Percentiles rank a stretch among this genome's conserved stretches.
Evolutionary conservation across 352 stramenopile genomes (phyloP).

Genomic region (Phytophthora pseudosyringae): DNA sequence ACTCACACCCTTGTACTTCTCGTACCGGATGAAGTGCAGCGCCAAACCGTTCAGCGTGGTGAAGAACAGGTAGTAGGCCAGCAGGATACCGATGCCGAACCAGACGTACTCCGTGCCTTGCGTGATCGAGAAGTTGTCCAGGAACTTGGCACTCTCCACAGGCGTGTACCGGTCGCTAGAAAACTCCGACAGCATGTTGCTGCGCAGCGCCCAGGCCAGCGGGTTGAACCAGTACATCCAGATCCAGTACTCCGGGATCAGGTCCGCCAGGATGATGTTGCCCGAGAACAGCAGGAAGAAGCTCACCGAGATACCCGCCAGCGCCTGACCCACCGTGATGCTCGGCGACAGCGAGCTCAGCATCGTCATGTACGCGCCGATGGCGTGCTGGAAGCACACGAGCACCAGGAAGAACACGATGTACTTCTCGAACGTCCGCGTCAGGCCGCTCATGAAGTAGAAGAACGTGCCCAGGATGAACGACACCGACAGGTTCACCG

Average conservation of each 20-base stretch:
- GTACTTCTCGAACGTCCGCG: constrained; percentile 62
- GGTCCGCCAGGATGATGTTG: constrained; percentile 74
- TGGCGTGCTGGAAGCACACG: constrained; percentile 76
- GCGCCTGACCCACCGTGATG: too few species aligned
- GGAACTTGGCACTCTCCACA: constrained; percentile 13
- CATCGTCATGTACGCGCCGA: constrained; percentile 67
- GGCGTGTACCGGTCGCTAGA: constrained; percentile 43
- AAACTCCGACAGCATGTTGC: constrained; percentile 70
- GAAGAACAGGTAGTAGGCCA: constrained; percentile 54
- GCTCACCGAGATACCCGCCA: constrained; percentile 56
- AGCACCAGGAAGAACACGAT: constrained; percentile 82
- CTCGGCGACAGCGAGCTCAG: too few species aligned
- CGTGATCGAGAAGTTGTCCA: constrained; percentile 50
- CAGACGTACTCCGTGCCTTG: constrained; percentile 49
- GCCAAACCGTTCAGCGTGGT: constrained; percentile 48
- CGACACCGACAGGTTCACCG: constrained; percentile 72
- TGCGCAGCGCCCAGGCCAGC: too few species aligned
- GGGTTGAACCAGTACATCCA: constrained; percentile 87
- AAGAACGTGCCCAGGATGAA: constrained; percentile 68
- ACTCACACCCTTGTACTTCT: constrained; percentile 50
- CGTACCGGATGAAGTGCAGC: constrained; percentile 55
- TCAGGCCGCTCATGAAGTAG: constrained; percentile 92
- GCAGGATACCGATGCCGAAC: constrained; percentile 44
- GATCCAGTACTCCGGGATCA: constrained; percentile 78
- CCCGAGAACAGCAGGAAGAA: constrained; percentile 39